Evolutionary conservation across 73 alveolate genomes (phyloP), one percentile per base, ranked within the genome.

Genomic region (Blepharisma japonicum): DNA sequence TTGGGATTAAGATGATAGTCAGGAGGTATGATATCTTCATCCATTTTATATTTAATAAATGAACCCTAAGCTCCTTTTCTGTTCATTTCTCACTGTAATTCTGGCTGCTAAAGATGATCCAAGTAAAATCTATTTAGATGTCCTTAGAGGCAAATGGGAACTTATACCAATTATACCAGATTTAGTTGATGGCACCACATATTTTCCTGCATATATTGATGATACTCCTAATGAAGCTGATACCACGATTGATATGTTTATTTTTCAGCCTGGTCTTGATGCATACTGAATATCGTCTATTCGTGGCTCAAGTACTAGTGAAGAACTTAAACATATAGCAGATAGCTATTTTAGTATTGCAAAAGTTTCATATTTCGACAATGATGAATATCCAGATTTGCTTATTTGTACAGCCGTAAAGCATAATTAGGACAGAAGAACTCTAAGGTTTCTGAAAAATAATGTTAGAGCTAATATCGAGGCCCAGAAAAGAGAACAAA

Each of bases 21-120:
- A 61, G 74, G 74, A 61, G 74, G 74, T 14, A 61, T 9, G 11
- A 61, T n/a, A 8, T 61, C 74, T 61, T 61, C 74, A 14, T 61
- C 74, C 74, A 61, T 61, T 32, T 32, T 32, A 32, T 32, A 32
- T 32, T 32, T 32, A 32, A 32, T 32, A 32, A 32, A 32, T 32
- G 42, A 32, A 32, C 42, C 42, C 42, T 1, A 32, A 32, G 42
- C 42, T 32, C 5, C 42, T 32, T 32, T 32, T 32, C 42, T 32
- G 42, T 3, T 32, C 42, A 32, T 32, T 32, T 32, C 42, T 32
- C 3, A 3, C 42, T 32, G 42, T 3, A 32, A 32, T 32, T 32
- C 42, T 32, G 42, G 42, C 42, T 32, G 42, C 42, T 1, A 32
- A 32, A 32, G 42, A 32, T 32, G 42, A 32, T 3, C 42, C 42